phyloP scores from a whole-genome alignment of 2,329 filamentous ascomycete species.

The Fusarium hainanense region DNA sequence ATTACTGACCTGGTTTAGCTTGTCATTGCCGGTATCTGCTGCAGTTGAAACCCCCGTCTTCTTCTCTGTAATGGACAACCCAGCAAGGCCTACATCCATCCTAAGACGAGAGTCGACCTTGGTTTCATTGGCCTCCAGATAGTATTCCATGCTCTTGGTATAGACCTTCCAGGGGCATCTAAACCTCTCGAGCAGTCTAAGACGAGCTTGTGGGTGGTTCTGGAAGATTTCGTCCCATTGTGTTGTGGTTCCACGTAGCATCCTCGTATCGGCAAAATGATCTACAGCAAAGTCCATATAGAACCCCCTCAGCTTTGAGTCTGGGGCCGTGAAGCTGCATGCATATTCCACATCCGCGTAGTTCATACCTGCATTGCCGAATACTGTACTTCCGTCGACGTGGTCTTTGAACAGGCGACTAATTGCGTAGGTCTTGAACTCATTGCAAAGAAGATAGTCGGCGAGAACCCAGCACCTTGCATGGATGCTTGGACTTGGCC shows the following conservation, averaged over 20 bases:
- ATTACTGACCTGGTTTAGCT: neutral
- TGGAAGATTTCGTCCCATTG: neutral
- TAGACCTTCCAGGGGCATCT: neutral
- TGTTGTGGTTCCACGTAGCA: neutral
- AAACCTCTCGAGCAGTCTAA: neutral
- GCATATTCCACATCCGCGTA: neutral
- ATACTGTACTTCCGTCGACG: neutral
- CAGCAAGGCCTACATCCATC: neutral
- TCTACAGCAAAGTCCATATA: neutral
- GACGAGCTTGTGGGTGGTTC: neutral
- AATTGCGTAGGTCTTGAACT: neutral
- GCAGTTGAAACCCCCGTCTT: neutral
- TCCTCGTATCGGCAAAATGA: neutral
- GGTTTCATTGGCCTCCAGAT: neutral
- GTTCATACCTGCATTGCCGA: too few species aligned
- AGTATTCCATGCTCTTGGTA: rapidly evolving
- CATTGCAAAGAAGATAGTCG: neutral
- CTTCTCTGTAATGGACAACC: neutral
- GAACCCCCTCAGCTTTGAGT: neutral
- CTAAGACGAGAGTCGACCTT: neutral
- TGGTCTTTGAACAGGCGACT: neutral
- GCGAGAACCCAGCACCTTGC: neutral
- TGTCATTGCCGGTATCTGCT: rapidly evolving
- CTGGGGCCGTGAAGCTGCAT: neutral
- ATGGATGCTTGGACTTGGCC: neutral